Evolutionary conservation across 495 filamentous ascomycete genomes (phyloP), one percentile per base, ranked within the genome.

Genomic region (Saxophila tyrrhenica): DNA sequence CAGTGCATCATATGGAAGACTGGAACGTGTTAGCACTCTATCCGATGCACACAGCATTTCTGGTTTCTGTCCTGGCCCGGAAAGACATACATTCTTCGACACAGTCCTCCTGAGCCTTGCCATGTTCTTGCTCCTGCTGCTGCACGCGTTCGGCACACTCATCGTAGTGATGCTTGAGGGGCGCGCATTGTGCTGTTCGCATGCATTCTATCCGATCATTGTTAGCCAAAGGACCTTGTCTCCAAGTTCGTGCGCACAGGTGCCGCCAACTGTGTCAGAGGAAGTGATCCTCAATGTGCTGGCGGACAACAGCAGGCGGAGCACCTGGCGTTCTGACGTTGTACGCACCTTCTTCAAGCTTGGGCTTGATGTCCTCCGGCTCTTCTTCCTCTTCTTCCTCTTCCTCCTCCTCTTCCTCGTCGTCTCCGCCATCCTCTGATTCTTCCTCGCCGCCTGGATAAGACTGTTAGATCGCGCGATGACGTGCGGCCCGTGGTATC

Each of bases 1-100:
- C 92, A 98, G 77, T 97, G 92, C 60, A 84, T 79, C 63, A 97
- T 84, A 73, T 98, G 92, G 83, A 98, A 98, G 80, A 95, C 92
- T 98, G 54, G 16, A 56, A 52, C 17, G 41, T 13, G 52, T 29
- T 25, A 39, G 59, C 39, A 51, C 44, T 43, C 43, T 39, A 2
- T 17, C 24, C 11, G 24, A n/a, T 7, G 7, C 19, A 57, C 25
- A 47, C 11, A 3, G 8, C 15, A n/a, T n/a, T n/a, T n/a, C n/a
- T n/a, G n/a, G n/a, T n/a, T n/a, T n/a, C n/a, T n/a, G n/a, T n/a
- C n/a, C n/a, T n/a, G n/a, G n/a, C n/a, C n/a, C n/a, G 1, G 25
- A 32, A 32, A 23, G 25, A 62, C 90, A 75, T 83, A 96, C 92
- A 98, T 78, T 98, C 92, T 77, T 98, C 92, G 59, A 98, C 87